A percentile compares a stretch with the other conserved stretches of the same genome.
Evolutionary conservation across 2,329 filamentous ascomycete genomes (phyloP).

Genomic region (Dothistroma septosporum): DNA sequence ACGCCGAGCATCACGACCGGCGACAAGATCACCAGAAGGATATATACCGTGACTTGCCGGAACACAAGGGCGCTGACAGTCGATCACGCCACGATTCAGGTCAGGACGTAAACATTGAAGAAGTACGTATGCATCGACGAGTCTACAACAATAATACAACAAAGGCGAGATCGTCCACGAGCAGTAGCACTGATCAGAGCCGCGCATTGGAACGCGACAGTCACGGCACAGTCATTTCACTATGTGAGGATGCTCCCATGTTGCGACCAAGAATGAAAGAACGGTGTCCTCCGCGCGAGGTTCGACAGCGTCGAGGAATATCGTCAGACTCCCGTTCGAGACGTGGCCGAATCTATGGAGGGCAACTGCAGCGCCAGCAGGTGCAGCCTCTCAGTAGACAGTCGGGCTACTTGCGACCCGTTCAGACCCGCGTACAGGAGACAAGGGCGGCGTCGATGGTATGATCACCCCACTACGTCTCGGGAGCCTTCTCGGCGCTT

Average conservation of each 20-base stretch:
- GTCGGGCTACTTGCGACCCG: neutral
- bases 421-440: neutral
- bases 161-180: neutral
- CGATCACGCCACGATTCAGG: neutral
- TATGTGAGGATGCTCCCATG: neutral
- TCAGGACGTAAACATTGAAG: neutral
- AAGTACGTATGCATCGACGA: neutral
- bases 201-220: neutral
- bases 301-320: neutral
- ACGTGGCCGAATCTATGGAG: neutral
- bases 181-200: neutral
- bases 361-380: neutral
- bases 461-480: conserved; percentile 20
- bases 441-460: conserved; percentile 6
- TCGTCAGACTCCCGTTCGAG: neutral
- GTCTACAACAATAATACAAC: neutral
- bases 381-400: neutral
- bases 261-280: neutral
- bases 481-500: conserved; percentile 17
- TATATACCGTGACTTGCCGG: neutral
- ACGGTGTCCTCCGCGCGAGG: neutral
- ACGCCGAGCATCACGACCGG: neutral
- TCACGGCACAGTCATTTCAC: neutral
- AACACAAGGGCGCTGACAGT: neutral
- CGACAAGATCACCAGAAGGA: neutral